Evolutionary conservation across 352 stramenopile species (phyloP).

Genomic region (Pythium rishiriense): DNA sequence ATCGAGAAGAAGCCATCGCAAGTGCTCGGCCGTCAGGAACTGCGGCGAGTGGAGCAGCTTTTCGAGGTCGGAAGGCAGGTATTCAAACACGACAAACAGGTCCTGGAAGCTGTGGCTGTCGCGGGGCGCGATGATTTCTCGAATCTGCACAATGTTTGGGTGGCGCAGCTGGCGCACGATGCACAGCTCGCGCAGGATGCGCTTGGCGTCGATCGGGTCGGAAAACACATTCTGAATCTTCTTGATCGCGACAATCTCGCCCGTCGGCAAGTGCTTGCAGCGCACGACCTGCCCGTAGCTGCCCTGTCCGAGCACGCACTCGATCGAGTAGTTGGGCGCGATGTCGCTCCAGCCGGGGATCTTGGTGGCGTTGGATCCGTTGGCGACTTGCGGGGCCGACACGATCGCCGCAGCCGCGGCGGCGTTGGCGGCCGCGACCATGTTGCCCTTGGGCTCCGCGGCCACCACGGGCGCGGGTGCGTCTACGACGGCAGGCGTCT

Average conservation of each 20-base stretch:
- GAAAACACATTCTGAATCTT: constrained; percentile 90
- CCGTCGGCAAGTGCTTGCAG: constrained; percentile 86
- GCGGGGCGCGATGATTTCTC: constrained; percentile 80
- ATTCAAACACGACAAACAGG: constrained; percentile 87
- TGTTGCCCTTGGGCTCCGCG: no score
- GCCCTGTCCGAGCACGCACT: constrained; percentile 82
- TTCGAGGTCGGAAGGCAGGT: constrained; percentile 80
- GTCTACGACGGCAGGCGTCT: constrained; percentile 56
- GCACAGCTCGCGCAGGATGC: constrained; percentile 81
- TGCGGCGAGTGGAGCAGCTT: constrained; percentile 86
- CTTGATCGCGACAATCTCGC: constrained; percentile 88
- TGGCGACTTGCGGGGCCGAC: constrained; percentile 2
- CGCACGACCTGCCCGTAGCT: constrained; percentile 87
- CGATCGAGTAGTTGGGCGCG: constrained; percentile 81
- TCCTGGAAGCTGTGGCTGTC: constrained; percentile 79
- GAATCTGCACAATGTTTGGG: constrained; percentile 88
- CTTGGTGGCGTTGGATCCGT: constrained; percentile 66
- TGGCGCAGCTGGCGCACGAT: constrained; percentile 84
- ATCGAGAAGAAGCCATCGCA: constrained; percentile 84
- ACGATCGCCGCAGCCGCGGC: not conserved
- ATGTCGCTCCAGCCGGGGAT: constrained; percentile 84
- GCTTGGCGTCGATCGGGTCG: constrained; percentile 86
- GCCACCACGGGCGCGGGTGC: constrained; percentile 15
- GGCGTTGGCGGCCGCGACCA: constrained; percentile 13
- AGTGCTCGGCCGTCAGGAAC: constrained; percentile 81